Conservation (phyloP, 78 protist genomes). For the Dictyostelium firmibasis region DNA sequence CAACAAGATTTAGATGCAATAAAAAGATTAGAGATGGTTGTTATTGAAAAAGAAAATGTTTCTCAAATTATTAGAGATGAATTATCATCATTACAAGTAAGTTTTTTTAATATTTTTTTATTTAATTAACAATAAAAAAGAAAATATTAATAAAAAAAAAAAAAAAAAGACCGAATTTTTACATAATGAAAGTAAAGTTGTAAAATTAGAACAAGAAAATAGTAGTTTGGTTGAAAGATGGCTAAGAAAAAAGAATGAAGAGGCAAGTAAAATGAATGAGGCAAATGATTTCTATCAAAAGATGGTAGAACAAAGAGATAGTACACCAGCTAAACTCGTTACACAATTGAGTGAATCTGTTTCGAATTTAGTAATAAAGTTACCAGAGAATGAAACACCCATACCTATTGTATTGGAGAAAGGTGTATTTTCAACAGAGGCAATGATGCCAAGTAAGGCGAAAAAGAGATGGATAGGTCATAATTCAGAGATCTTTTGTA, state of each 20-base stretch:
- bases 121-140: too few relatives aligned
- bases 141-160: too few relatives aligned
- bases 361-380: not conserved
- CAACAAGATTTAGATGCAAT: constrained; percentile 2
- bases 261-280: constrained; percentile 73
- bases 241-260: constrained; percentile 78
- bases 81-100: constrained; percentile 47
- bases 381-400: not conserved
- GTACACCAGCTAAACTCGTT: not conserved
- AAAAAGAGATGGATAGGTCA: constrained; percentile 71
- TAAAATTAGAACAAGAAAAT: constrained; percentile 67
- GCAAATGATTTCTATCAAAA: constrained; percentile 72
- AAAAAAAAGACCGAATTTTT: constrained; percentile 20
- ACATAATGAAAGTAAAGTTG: constrained; percentile 57
- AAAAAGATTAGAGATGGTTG: constrained; percentile 30
- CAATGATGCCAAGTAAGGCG: constrained; percentile 41
- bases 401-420: not conserved
- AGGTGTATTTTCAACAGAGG: not conserved
- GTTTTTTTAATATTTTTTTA: not conserved
- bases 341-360: not conserved
- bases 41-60: constrained; percentile 57
- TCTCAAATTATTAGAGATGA: constrained; percentile 64
- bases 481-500: constrained; percentile 62
- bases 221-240: constrained; percentile 57
- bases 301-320: constrained; percentile 68